Base-by-base conservation (phyloP, 2,329 filamentous ascomycete species). In the Aspergillus ruber region DNA sequence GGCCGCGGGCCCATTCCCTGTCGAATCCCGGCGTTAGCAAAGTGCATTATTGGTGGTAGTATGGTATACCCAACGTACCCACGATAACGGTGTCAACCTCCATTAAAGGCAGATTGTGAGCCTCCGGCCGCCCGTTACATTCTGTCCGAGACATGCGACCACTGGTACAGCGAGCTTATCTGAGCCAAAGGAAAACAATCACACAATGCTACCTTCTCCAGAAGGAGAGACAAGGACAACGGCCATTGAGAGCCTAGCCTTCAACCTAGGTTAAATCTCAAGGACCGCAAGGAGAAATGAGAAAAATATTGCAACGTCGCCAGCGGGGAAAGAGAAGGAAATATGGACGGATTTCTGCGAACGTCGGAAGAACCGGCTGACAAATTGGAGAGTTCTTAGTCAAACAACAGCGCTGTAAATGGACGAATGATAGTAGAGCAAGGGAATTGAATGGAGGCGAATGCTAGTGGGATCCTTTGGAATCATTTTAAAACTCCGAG, bases 1-100 rank as follows among this genome's bases (percentile, higher is more conserved):
- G 44, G 80, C 77, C 44, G 80, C 80, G 41, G 80, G 80, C 47
- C 80, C 80, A 60, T 81, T 82, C 58, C 80, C 80, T 82, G 53
- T 36, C 32, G 20, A 21, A 29, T 29, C 25, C 2, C 2, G 10
- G 25, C 17, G 49, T 54, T 46, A 50, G 52, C 49, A 45, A 45
- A 21, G 38, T 46, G 38, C 44, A 43, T 39, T 43, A 51, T 52
- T 51, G 49, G 48, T 42, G 48, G 43, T 39, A 39, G 41, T 45
- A 42, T 20, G 27, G 42, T 44, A 47, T 49, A 46, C 40, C 33
- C 23, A 50, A 64, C 67, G 56, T 66, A 72, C 70, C 70, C 59
- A 73, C 64, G 49, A 73, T 70, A 42, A 73, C 64, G 44, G 70
- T 73, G 57, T 73, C 64, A 56, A 56, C 63, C 46, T 67, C 64